Percentiles rank a stretch among this genome's conserved stretches.
phyloP scores from a whole-genome alignment of 768 basidiomycete species.

The Termitomyces sp. region DNA sequence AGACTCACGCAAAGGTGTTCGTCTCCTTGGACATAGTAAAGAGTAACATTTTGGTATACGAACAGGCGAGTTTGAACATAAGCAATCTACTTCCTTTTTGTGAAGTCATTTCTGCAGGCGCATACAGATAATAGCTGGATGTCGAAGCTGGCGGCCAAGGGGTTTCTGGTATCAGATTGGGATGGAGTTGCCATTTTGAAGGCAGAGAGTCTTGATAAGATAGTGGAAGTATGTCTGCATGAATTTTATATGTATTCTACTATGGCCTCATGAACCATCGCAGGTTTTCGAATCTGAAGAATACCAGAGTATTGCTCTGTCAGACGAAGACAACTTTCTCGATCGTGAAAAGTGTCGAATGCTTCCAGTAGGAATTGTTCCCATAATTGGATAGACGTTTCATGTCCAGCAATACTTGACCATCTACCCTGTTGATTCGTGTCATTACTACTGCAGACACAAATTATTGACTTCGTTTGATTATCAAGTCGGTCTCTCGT shows the following conservation, averaged over 20 bases:
- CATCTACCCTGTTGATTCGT: neutral
- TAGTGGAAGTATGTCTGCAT: conserved; percentile 19
- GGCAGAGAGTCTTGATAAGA: conserved; percentile 25
- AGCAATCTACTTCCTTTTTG: neutral
- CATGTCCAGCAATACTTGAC: neutral
- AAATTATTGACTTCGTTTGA: neutral
- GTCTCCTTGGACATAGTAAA: conserved; percentile 23
- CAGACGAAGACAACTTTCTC: conserved; percentile 18
- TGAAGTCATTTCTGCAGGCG: conserved; percentile 7
- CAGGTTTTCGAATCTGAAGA: conserved; percentile 12
- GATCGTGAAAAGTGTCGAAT: conserved; percentile 9
- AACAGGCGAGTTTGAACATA: conserved; percentile 16
- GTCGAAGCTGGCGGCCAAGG: conserved; percentile 2
- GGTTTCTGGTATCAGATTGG: conserved; percentile 15
- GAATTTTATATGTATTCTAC: neutral
- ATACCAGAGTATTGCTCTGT: neutral
- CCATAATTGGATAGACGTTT: neutral
- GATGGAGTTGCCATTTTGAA: conserved; percentile 26
- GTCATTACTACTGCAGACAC: neutral
- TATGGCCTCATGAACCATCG: too few species aligned
- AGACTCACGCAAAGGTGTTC: conserved; percentile 21
- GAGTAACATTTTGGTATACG: conserved; percentile 27
- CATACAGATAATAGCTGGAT: conserved; percentile 12
- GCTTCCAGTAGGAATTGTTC: conserved; percentile 7
- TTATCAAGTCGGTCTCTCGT: neutral